Percentiles rank a stretch among this genome's conserved stretches.
phyloP scores from a whole-genome alignment of 352 stramenopile genomes.

The Globisporangium irregulare region DNA sequence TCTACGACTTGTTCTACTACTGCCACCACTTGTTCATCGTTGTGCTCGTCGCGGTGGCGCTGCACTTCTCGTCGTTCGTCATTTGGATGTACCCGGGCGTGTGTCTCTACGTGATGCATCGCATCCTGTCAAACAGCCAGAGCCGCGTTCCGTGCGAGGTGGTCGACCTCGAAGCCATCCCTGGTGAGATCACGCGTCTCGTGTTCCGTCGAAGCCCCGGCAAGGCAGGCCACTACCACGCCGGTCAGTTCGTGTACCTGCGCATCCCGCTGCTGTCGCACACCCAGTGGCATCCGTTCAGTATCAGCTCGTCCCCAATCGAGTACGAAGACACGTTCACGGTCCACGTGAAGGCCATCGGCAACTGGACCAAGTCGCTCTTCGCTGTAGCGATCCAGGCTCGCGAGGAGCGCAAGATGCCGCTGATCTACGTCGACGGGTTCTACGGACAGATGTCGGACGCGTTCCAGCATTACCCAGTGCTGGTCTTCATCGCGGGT shows the following conservation, averaged over 20 bases:
- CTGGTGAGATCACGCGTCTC: slow-evolving; percentile 77
- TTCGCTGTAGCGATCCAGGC: slow-evolving; percentile 74
- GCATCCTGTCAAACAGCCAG: slow-evolving; percentile 68
- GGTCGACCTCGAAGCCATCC: slow-evolving; percentile 79
- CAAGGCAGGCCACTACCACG: slow-evolving; percentile 79
- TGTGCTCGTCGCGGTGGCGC: slow-evolving; percentile 54
- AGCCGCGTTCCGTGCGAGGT: slow-evolving; percentile 72
- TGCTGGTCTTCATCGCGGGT: slow-evolving; percentile 75
- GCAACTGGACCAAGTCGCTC: slow-evolving; percentile 75
- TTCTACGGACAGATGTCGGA: slow-evolving; percentile 86
- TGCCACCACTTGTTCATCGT: slow-evolving; percentile 86
- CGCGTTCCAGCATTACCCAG: slow-evolving; percentile 78
- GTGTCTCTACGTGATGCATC: slow-evolving; percentile 81
- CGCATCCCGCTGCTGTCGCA: slow-evolving; percentile 66
- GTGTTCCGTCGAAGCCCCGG: slow-evolving; percentile 73
- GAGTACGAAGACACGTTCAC: slow-evolving; percentile 85
- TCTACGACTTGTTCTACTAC: slow-evolving; percentile 89
- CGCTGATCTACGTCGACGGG: slow-evolving; percentile 79
- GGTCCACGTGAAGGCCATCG: slow-evolving; percentile 76
- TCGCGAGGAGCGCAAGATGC: slow-evolving; percentile 73
- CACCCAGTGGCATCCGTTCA: slow-evolving; percentile 85
- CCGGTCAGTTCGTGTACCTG: slow-evolving; percentile 78
- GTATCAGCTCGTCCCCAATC: slow-evolving; percentile 81
- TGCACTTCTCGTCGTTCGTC: slow-evolving; percentile 81
- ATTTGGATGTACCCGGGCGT: slow-evolving; percentile 83